Conservation (phyloP, 257 asterid species). For the Jasminum sambac region DNA sequence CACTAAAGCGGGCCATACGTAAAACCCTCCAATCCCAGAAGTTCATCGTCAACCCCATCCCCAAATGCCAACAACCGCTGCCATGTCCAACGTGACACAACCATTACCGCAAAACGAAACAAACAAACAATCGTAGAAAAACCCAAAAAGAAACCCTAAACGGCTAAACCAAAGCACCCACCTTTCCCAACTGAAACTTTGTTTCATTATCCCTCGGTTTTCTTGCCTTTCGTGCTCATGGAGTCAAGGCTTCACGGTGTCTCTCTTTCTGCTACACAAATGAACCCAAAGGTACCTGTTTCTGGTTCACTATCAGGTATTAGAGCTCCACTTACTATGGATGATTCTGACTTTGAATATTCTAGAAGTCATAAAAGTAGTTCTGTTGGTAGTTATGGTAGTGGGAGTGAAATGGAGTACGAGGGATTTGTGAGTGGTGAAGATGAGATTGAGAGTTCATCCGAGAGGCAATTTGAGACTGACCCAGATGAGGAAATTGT, state of each 20-base stretch:
- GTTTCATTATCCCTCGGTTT: slow-evolving; percentile 14
- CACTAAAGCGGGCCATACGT: background rate
- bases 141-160: slow-evolving; percentile 33
- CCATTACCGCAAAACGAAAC: slow-evolving; percentile 32
- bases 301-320: slow-evolving; percentile 56
- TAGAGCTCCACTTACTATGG: slow-evolving; percentile 85
- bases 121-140: slow-evolving; percentile 16
- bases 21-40: slow-evolving; percentile 52
- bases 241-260: slow-evolving; percentile 52
- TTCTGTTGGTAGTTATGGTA: slow-evolving; percentile 41
- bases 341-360: slow-evolving; percentile 71
- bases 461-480: slow-evolving; percentile 35
- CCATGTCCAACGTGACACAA: slow-evolving; percentile 11
- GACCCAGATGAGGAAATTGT: slow-evolving; percentile 39
- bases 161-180: background rate
- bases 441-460: slow-evolving; percentile 41
- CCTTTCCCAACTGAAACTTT: slow-evolving; percentile 15
- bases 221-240: slow-evolving; percentile 31
- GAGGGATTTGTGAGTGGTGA: slow-evolving; percentile 64
- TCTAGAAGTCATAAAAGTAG: slow-evolving; percentile 41
- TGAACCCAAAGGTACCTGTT: slow-evolving; percentile 42
- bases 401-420: slow-evolving; percentile 51
- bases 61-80: background rate
- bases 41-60: slow-evolving; percentile 46
- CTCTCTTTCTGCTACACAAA: slow-evolving; percentile 53